Percentiles rank a stretch among this genome's conserved stretches.
Conservation (phyloP, 2,329 filamentous ascomycete species). For the Pseudogymnoascus sp. region DNA sequence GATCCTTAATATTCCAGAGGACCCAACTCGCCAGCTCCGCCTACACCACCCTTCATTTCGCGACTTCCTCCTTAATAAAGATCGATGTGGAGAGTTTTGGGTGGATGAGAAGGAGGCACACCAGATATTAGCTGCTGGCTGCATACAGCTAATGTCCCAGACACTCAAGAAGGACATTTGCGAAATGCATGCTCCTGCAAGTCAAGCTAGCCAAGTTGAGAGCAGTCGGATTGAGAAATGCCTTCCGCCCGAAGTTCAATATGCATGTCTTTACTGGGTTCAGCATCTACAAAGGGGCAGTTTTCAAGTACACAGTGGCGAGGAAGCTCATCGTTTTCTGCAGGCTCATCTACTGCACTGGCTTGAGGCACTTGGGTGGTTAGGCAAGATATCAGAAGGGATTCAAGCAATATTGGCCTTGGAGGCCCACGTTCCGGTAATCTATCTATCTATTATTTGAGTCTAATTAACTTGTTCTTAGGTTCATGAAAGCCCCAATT, state of each 20-base stretch:
- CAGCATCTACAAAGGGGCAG: slow-evolving; percentile 22
- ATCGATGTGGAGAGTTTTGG: too few relatives aligned
- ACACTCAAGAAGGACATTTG: slow-evolving; percentile 27
- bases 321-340: slow-evolving; percentile 23
- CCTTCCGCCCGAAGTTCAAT: slow-evolving; percentile 30
- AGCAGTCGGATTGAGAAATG: slow-evolving; percentile 19
- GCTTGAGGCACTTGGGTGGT: slow-evolving; percentile 31
- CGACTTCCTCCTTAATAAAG: too few relatives aligned
- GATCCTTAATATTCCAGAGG: neutral
- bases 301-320: slow-evolving; percentile 22
- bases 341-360: slow-evolving; percentile 24
- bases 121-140: slow-evolving; percentile 22
- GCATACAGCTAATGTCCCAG: slow-evolving; percentile 24
- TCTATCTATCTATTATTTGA: slow-evolving; percentile 6
- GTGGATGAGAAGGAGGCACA: slow-evolving; percentile 29
- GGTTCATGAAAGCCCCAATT: neutral
- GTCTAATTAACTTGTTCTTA: neutral
- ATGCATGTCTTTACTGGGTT: slow-evolving; percentile 31
- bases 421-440: slow-evolving; percentile 13
- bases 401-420: slow-evolving; percentile 12
- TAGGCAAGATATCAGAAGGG: slow-evolving; percentile 20
- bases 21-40: slow-evolving; percentile 24
- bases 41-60: too few relatives aligned
- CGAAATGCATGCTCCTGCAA: slow-evolving; percentile 15
- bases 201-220: slow-evolving; percentile 16